These are phyloP conservation scores for Pyrenopolyporus hunteri DNA, from an alignment of 495 filamentous ascomycete genomes.

Conservation along the genomic window DNA sequence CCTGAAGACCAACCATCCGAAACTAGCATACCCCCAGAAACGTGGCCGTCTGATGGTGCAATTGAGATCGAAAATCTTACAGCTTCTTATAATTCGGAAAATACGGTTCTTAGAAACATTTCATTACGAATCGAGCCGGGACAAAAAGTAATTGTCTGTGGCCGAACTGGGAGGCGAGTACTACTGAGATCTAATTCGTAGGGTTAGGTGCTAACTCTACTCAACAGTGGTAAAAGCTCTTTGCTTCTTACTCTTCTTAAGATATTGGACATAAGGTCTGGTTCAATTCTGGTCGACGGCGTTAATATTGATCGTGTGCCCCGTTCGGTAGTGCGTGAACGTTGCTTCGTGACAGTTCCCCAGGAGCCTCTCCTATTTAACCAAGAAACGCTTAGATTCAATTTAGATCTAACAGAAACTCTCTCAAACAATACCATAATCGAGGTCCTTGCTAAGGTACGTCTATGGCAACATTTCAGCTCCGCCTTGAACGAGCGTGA, in stretches of 20 bases:
- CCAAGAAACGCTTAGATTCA: conserved; percentile 53
- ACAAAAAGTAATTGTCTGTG: conserved; percentile 63
- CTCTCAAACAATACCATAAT: conserved; percentile 49
- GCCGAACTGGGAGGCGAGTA: conserved; percentile 43
- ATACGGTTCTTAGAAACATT: conserved; percentile 49
- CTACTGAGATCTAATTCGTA: background rate
- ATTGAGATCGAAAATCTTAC: conserved; percentile 54
- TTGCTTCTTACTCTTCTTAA: conserved; percentile 49
- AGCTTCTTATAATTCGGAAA: conserved; percentile 44
- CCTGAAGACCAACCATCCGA: conserved; percentile 54
- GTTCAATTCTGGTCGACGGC: conserved; percentile 54
- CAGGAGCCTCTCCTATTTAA: conserved; percentile 57
- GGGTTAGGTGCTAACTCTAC: background rate
- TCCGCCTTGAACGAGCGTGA: conserved; percentile 22
- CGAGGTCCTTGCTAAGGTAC: conserved; percentile 38
- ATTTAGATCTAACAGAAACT: conserved; percentile 52
- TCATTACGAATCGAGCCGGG: conserved; percentile 58
- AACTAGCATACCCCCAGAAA: conserved; percentile 57
- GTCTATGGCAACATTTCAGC: conserved; percentile 39
- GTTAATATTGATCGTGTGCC: conserved; percentile 48
- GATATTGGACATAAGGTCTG: conserved; percentile 41
- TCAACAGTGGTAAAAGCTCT: conserved; percentile 49
- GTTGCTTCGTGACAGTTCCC: conserved; percentile 47
- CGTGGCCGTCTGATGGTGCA: conserved; percentile 52
- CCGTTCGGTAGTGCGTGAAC: conserved; percentile 43